Base-by-base conservation (phyloP, 345 rosid species). In the Eucalyptus albens region DNA sequence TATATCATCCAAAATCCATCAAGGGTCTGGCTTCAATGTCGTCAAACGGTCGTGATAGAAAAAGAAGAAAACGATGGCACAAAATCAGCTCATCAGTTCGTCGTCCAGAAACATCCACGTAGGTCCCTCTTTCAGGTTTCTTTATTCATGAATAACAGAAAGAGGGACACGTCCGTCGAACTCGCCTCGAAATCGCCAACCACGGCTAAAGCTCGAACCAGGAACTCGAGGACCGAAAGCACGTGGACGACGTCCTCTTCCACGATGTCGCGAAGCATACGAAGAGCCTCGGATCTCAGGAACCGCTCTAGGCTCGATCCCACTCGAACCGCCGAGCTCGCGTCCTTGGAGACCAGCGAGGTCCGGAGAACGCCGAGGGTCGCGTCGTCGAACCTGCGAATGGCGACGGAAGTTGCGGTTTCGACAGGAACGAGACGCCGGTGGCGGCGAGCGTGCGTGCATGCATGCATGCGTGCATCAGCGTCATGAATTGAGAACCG, bases 121-220 rank as follows among this genome's bases (percentile, higher is more conserved):
- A 51, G 55, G 55, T 51, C 22, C 55, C 55, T 51, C 55, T 51
- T 51, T 51, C 55, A 51, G 55, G 9, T 51, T 51, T 51, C 22
- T 51, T 51, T 51, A 51, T 51, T 51, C 55, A 17, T 51, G 55
- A 51, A 51, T 3, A 51, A 51, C 55, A 51, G 55, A 51, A 51
- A 51, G 22, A 51, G 55, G 55, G 55, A 51, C 55, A 51, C 55
- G 55, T 51, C 55, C 55, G 37, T 60, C 37, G 88, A 4, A 77
- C 88, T 87, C 89, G 89, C 98, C 98, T 97, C 96, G 50, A 88
- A 85, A 89, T 97, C 98, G 50, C 97, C 98, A 19, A 96, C 37
- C 4, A 96, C 92, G 89, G 97, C 98, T 83, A 95, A 97, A 91
- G 97, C 94, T 62, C 92, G 95, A 87, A 94, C 94, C 69, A 97